Evolutionary conservation across 257 asterid genomes (phyloP).

Genomic region (Anisodus acutangulus): DNA sequence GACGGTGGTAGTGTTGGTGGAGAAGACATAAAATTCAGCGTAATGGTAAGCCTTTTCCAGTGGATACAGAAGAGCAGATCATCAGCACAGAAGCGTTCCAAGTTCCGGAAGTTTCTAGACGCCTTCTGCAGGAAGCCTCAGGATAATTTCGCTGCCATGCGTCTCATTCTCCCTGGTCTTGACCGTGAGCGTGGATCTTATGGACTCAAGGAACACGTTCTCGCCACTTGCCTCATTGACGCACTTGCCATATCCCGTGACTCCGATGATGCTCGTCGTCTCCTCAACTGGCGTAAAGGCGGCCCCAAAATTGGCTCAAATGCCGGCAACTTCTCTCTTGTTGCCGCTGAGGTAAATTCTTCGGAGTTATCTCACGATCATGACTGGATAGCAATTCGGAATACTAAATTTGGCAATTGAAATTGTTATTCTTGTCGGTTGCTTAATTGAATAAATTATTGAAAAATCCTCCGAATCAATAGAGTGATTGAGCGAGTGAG

Average conservation of each 20-base stretch:
- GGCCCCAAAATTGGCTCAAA: conserved; percentile 75
- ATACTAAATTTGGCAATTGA: background rate
- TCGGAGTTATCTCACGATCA: background rate
- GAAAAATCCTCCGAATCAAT: background rate
- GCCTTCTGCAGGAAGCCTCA: conserved; percentile 67
- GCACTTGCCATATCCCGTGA: conserved; percentile 94
- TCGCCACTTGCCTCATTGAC: conserved; percentile 86
- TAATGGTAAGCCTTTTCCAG: conserved; percentile 76
- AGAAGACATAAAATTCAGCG: conserved; percentile 72
- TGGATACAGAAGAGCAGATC: conserved; percentile 91
- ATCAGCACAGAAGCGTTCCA: conserved; percentile 64
- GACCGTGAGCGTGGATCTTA: conserved; percentile 94
- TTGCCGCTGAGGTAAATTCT: conserved; percentile 70
- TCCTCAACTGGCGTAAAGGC: conserved; percentile 94
- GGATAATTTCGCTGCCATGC: conserved; percentile 81
- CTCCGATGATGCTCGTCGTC: conserved; percentile 79
- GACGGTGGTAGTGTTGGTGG: conserved; percentile 35
- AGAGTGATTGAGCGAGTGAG: background rate
- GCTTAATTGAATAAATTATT: background rate
- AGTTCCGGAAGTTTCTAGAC: conserved; percentile 91
- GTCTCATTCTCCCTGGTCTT: conserved; percentile 78
- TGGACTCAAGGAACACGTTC: conserved; percentile 91
- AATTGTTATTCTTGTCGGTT: background rate
- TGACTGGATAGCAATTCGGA: background rate
- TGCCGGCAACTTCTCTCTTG: conserved; percentile 82